Evolutionary conservation across 768 basidiomycete genomes (phyloP), one percentile per base, ranked within the genome.

Genomic region (Leccinum subtestaceum): DNA sequence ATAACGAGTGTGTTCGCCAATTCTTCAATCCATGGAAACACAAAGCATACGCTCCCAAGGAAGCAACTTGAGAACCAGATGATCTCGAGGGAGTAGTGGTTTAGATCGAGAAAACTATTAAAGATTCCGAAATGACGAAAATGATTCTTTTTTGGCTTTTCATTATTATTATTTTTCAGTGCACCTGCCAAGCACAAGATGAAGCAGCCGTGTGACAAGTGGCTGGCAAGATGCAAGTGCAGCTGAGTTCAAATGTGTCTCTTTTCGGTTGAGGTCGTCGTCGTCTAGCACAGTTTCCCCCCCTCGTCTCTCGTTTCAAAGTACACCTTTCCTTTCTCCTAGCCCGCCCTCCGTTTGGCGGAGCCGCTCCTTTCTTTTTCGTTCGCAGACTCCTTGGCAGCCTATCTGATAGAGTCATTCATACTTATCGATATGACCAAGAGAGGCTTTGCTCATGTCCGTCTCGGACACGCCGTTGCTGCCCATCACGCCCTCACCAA

Each of bases 391-490:
- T 64, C 55, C 7, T 32, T 21, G 27, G 50, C 32, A 53, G 29
- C 36, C 11, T 53, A 55, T 32, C 62, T 32, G 31, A 32, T 32
- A 10, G 7, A 32, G 54, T 45, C 40, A 9, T 12, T 56, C 38
- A 53, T 19, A n/a, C 38, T 45, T 46, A 17, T 36, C 47, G 60
- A 63, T 55, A 72, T 73, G 71, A 61, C 36, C 46, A 72, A 65
- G 56, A 72, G 72, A 70, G 72, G 66, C 10, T 63, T 73, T 34
- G 3, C 60, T 19, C 67, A 57, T 27, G 56, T 70, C 55, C 72
- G 67, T 43, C 55, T 70, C 25, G 69, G 67, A 25, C 64, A 56
- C 34, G 62, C 72, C 9, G 0, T 5, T 32, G 68, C 65, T 36
- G 69, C 63, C 8, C 53, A 47, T 52, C 60, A 58, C 43, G 25